A percentile compares a stretch with the other conserved stretches of the same genome.
Conservation (phyloP, 495 filamentous ascomycete genomes). For the Cercophora sp. region DNA sequence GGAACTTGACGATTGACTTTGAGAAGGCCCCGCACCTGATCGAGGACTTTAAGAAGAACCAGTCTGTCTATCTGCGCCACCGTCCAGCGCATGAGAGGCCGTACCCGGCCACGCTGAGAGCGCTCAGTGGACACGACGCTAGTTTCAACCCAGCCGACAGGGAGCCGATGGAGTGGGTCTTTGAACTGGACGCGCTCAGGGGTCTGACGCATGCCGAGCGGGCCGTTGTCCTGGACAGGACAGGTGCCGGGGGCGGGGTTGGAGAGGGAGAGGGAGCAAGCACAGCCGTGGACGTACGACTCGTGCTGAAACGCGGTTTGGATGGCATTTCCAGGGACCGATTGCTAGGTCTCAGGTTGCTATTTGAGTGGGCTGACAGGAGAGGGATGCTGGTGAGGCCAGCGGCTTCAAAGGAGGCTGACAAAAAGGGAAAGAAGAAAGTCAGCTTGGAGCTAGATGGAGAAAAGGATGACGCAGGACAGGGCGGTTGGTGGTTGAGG, state of each 20-base stretch:
- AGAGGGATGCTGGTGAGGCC: conserved; percentile 13
- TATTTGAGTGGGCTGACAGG: conserved; percentile 78
- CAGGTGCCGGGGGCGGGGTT: conserved; percentile 37
- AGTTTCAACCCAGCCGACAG: conserved; percentile 16
- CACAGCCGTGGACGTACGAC: conserved; percentile 73
- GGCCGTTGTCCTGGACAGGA: conserved; percentile 59
- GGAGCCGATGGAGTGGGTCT: conserved; percentile 70
- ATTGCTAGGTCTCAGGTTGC: conserved; percentile 66
- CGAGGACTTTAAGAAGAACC: conserved; percentile 67
- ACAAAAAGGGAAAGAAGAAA: conserved; percentile 30
- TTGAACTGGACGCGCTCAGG: conserved; percentile 57
- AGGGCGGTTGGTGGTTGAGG: conserved; percentile 43
- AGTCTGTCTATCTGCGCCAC: conserved; percentile 78
- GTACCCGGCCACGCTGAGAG: conserved; percentile 71
- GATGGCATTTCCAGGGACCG: conserved; percentile 61
- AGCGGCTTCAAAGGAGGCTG: neutral
- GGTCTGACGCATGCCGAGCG: conserved; percentile 73
- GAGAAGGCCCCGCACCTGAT: conserved; percentile 57
- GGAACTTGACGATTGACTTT: conserved; percentile 82
- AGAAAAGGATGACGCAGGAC: conserved; percentile 16
- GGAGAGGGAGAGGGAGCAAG: conserved; percentile 44
- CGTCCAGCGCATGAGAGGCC: conserved; percentile 64
- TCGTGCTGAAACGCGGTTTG: conserved; percentile 64
- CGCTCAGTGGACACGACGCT: conserved; percentile 51
- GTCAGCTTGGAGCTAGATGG: conserved; percentile 17